These are phyloP conservation scores for Candida insectorum DNA, from an alignment of 805 yeast genomes.

Conservation along the genomic window DNA sequence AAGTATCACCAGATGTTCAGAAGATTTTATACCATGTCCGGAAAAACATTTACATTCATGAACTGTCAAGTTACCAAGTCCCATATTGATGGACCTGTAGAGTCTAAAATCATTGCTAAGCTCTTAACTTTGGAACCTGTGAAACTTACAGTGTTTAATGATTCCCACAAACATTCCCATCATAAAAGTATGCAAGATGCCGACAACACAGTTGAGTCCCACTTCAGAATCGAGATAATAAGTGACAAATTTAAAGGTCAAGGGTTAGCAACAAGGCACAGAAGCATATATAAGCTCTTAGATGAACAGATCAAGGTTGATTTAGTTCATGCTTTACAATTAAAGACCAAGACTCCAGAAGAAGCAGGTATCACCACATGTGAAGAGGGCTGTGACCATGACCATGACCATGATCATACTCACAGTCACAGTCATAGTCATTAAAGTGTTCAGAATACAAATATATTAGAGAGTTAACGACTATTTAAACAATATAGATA, in stretches of 20 bases:
- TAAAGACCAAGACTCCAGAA: conserved; percentile 65
- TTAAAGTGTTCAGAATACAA: no score
- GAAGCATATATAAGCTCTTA: conserved; percentile 65
- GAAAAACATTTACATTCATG: neutral
- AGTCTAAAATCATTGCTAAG: conserved; percentile 21
- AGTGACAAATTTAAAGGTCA: conserved; percentile 66
- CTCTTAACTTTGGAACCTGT: conserved; percentile 37
- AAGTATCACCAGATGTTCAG: no score
- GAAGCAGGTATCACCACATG: conserved; percentile 9
- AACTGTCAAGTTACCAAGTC: conserved; percentile 9
- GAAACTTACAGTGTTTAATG: conserved; percentile 59
- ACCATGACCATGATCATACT: neutral
- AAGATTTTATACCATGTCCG: no score
- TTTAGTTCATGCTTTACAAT: conserved; percentile 86
- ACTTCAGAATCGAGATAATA: conserved; percentile 72
- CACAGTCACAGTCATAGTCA: conserved; percentile 1
- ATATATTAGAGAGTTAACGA: no score
- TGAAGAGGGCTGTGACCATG: neutral
- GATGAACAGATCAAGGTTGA: conserved; percentile 66
- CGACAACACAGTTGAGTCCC: conserved; percentile 70
- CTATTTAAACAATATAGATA: no score
- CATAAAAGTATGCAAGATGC: conserved; percentile 82
- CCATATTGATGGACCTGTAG: conserved; percentile 42
- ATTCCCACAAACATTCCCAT: conserved; percentile 83
- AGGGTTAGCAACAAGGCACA: conserved; percentile 69